Evolutionary conservation across 2,329 filamentous ascomycete species (phyloP).

Genomic region (Aspergillus spinulosporus): DNA sequence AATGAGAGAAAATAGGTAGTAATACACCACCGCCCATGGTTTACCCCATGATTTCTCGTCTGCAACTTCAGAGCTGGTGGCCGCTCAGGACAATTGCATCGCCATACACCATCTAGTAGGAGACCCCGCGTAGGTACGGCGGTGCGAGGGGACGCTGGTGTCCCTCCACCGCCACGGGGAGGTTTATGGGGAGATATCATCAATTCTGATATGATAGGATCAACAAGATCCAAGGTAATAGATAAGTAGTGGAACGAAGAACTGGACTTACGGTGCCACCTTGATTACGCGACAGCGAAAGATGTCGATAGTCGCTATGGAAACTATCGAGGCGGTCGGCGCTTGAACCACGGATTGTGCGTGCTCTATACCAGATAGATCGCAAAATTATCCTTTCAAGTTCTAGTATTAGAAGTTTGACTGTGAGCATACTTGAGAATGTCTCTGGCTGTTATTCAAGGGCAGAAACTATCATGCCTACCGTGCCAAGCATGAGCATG

Average conservation of each 20-base stretch:
- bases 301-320: slow-evolving; percentile 23
- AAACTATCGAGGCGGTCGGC: slow-evolving; percentile 19
- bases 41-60: slow-evolving; percentile 58
- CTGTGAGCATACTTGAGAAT: too few species aligned
- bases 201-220: neutral
- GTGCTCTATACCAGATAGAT: neutral
- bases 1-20: neutral
- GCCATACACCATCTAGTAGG: slow-evolving; percentile 49
- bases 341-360: neutral
- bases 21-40: slow-evolving; percentile 57
- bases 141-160: slow-evolving; percentile 23
- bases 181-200: slow-evolving; percentile 30
- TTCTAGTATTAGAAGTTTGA: too few species aligned
- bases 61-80: slow-evolving; percentile 57
- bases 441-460: too few species aligned
- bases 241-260: neutral
- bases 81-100: slow-evolving; percentile 58
- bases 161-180: neutral
- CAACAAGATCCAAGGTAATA: neutral
- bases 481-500: too few species aligned
- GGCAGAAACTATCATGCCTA: too few species aligned
- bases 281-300: neutral
- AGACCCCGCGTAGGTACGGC: slow-evolving; percentile 36
- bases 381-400: neutral
- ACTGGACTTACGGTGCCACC: neutral